phyloP scores from a whole-genome alignment of 805 yeast species.

The Nakazawaea anatomiae region DNA sequence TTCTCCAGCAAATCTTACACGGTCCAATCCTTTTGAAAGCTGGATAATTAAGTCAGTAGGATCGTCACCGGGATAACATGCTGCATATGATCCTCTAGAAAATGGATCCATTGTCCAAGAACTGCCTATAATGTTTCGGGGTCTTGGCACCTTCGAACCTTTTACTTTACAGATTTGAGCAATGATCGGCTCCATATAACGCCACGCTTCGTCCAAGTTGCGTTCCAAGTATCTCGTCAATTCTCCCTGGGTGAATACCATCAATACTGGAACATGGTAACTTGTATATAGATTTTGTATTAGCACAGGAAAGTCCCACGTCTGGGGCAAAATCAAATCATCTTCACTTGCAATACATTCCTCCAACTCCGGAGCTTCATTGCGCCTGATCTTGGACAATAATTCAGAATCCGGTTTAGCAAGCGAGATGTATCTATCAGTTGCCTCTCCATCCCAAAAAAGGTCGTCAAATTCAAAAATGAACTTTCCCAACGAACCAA shows the following conservation, averaged over 20 bases:
- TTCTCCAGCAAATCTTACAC: conserved; percentile 84
- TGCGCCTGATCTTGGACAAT: conserved; percentile 3
- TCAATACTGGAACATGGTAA: conserved; percentile 45
- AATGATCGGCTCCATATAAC: conserved; percentile 50
- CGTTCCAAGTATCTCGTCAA: conserved; percentile 56
- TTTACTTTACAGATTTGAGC: conserved; percentile 18
- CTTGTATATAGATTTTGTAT: conserved; percentile 54
- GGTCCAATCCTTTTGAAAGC: conserved; percentile 52
- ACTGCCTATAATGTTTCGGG: conserved; percentile 41
- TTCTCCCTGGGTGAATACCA: conserved; percentile 68
- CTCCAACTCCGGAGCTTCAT: conserved; percentile 2
- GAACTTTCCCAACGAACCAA: conserved; percentile 70
- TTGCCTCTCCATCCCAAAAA: conserved; percentile 51
- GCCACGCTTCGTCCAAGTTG: conserved; percentile 50
- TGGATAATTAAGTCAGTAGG: conserved; percentile 58
- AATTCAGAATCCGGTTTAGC: conserved; percentile 28
- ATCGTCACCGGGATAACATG: conserved; percentile 62
- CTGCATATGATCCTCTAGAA: conserved; percentile 77
- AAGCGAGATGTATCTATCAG: conserved; percentile 43
- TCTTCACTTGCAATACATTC: background rate
- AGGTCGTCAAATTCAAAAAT: conserved; percentile 56
- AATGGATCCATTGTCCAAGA: conserved; percentile 80
- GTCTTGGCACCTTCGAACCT: conserved; percentile 24
- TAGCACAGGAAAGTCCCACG: conserved; percentile 56
- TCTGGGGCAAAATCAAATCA: conserved; percentile 25